Evolutionary conservation across 2,329 filamentous ascomycete species (phyloP), one percentile per base, ranked within the genome.

Genomic region (Fusarium papillatum): DNA sequence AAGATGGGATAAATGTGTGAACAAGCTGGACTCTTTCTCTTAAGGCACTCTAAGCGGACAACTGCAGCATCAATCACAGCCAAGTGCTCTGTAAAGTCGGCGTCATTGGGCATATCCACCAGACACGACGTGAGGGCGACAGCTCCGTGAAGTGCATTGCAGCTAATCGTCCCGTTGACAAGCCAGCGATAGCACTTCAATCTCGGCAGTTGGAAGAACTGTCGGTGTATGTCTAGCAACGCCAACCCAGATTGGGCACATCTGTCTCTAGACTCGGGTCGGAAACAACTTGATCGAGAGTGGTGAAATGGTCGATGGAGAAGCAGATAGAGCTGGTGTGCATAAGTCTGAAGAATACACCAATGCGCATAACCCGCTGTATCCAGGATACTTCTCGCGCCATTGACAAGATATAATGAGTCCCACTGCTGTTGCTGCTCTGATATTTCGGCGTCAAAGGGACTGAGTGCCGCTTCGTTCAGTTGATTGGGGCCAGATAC

Each of bases 321-420:
- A 11, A 77, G 69, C 14, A 77, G 66, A 34, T 77, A 76, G 1
- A 77, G 69, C 46, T 77, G 75, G 16, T 77, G 73, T 1, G 75
- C 75, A 31, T 72, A 76, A 3, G 68, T 71, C 53, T 77, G 71
- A 2, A 77, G 31, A 7, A 74, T 46, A 34, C 73, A 73, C 75
- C 73, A 76, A 38, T 76, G 64, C 6, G 73, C 73, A 38, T 77
- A 77, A 24, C 73, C 60, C 6, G 71, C 38, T 4, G 65, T 72
- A 34, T 77, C 71, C 1, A 76, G 14, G 34, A 77, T 64, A 22
- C 71, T 77, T 4, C 34, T 71, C 31, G 60, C 60, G 0, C 75
- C 75, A 24, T 72, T 36, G 10, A 71, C 60, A 11, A 77, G 57
- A 31, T 67, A 77, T 6, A 67, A 2, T 2, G 71, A 64, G 31